phyloP scores from a whole-genome alignment of 1,139 yeast species.

The Saccharomyces hybrid region DNA sequence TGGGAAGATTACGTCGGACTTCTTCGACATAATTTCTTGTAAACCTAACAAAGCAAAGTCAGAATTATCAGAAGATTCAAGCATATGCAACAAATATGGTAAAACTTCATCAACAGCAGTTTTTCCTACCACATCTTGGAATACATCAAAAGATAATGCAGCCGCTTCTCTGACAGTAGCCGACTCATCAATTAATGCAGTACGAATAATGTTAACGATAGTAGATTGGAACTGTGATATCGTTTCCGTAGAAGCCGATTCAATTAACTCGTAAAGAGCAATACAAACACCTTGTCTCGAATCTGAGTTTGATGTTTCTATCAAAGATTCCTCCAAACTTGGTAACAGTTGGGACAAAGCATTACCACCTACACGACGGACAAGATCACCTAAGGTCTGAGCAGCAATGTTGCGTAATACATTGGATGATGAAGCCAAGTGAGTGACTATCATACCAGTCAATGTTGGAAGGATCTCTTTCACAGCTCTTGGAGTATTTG shows the following conservation, averaged over 20 bases:
- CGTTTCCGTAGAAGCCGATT: constrained; percentile 59
- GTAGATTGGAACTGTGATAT: constrained; percentile 58
- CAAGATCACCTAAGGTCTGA: constrained; percentile 88
- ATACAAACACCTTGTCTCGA: constrained; percentile 95
- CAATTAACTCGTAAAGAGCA: constrained; percentile 80
- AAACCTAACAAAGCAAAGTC: constrained; percentile 81
- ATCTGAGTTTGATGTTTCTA: constrained; percentile 55
- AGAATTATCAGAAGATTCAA: constrained; percentile 55
- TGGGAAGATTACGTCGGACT: constrained; percentile 89
- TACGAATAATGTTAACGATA: constrained; percentile 68
- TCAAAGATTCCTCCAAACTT: constrained; percentile 63
- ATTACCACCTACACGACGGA: constrained; percentile 87
- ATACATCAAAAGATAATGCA: constrained; percentile 80
- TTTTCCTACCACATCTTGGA: constrained; percentile 77
- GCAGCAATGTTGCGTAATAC: constrained; percentile 85
- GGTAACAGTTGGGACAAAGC: constrained; percentile 83
- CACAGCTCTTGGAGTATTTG: constrained; percentile 93
- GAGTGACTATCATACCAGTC: constrained; percentile 69
- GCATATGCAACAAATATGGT: constrained; percentile 70
- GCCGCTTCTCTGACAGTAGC: constrained; percentile 81
- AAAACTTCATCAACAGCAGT: constrained; percentile 80
- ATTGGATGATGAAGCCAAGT: constrained; percentile 74
- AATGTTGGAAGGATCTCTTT: constrained; percentile 86
- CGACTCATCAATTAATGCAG: constrained; percentile 69
- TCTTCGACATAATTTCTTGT: constrained; percentile 86